Conservation (phyloP, 108 stramenopile species). For the Pseudonitzschia multistriata region DNA sequence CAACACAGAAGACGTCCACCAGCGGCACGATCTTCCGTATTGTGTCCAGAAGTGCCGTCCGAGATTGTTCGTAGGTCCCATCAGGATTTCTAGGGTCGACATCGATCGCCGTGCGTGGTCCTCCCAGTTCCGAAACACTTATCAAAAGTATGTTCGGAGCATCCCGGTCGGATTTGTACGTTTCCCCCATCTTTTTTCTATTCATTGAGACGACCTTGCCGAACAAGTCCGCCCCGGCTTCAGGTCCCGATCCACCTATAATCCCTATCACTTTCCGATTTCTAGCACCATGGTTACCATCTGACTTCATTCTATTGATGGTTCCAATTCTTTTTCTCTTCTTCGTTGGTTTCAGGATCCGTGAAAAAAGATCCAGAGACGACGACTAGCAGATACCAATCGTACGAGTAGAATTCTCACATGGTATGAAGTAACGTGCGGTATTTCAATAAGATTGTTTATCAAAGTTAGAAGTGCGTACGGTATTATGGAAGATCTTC, state of each 20-base stretch:
- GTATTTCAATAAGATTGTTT: too few species aligned
- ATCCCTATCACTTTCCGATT: conserved; percentile 1
- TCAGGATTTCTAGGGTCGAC: background rate
- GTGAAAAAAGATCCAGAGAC: too few species aligned
- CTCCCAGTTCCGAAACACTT: conserved; percentile 1
- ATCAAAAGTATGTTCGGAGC: conserved; percentile 7
- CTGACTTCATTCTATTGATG: background rate
- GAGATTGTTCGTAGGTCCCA: background rate
- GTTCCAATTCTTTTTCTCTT: too few species aligned
- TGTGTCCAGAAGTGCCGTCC: background rate
- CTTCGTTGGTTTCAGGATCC: too few species aligned
- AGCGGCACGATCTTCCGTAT: conserved; percentile 2
- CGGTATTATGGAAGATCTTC: too few species aligned
- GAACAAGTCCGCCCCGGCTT: conserved; percentile 5
- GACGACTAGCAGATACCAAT: too few species aligned
- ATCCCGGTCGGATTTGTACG: conserved; percentile 10
- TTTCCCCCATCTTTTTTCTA: background rate
- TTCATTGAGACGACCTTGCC: background rate
- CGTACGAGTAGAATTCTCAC: too few species aligned
- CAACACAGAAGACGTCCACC: background rate
- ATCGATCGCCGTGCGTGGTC: conserved; percentile 10
- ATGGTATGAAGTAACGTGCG: too few species aligned
- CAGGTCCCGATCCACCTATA: conserved; percentile 10
- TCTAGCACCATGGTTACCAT: background rate
- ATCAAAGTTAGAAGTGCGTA: too few species aligned